These are phyloP conservation scores for Persicaria tinctoria DNA, from an alignment of 148 eudicot species.

Conservation along the genomic window DNA sequence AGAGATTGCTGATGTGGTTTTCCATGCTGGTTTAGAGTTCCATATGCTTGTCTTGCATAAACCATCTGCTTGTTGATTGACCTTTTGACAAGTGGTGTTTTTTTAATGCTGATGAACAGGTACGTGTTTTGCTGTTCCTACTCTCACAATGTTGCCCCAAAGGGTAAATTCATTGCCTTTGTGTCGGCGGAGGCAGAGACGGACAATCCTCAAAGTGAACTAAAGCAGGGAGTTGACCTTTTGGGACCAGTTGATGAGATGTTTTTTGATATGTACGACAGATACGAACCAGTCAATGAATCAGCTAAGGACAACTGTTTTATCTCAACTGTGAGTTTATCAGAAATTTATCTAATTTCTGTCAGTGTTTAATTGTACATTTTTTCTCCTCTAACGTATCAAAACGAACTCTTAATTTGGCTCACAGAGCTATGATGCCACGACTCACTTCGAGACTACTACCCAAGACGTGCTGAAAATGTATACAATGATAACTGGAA, in stretches of 20 bases:
- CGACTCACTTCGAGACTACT: constrained; percentile 97
- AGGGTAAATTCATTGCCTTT: constrained; percentile 91
- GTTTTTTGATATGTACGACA: constrained; percentile 81
- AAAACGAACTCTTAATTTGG: background rate
- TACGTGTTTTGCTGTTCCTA: constrained; percentile 90
- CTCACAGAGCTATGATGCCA: constrained; percentile 86
- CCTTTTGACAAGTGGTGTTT: background rate
- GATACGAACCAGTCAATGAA: constrained; percentile 91
- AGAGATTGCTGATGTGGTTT: background rate
- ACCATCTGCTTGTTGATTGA: background rate
- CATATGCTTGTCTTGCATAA: background rate
- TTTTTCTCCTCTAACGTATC: background rate
- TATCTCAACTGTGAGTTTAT: constrained; percentile 59
- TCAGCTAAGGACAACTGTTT: constrained; percentile 79
- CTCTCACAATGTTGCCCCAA: constrained; percentile 92
- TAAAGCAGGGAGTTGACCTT: constrained; percentile 85
- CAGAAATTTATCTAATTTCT: background rate
- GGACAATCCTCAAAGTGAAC: constrained; percentile 70
- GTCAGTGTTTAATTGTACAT: background rate
- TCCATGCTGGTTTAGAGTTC: background rate
- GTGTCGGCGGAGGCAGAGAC: constrained; percentile 96
- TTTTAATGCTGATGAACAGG: constrained; percentile 31
- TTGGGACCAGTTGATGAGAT: constrained; percentile 89
- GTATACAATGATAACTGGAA: constrained; percentile 90
- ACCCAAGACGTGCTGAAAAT: constrained; percentile 80